Percentiles rank a stretch among this genome's conserved stretches.
Evolutionary conservation across 2,329 filamentous ascomycete genomes (phyloP).

Genomic region (Trichoderma sp.): DNA sequence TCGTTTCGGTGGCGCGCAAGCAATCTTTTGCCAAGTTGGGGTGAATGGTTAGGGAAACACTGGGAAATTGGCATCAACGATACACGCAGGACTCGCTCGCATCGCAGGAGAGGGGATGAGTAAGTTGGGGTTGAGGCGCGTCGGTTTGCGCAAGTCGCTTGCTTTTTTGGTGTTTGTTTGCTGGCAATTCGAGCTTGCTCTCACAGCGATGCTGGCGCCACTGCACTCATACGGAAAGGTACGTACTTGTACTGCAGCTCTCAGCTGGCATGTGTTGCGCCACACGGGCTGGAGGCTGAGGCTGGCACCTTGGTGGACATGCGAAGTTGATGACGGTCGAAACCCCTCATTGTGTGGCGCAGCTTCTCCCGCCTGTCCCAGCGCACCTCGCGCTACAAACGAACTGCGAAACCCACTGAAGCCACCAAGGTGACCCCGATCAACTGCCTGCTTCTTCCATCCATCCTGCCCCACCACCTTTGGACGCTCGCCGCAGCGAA

Average conservation of each 20-base stretch:
- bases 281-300: conserved; percentile 8
- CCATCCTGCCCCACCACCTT: conserved; percentile 5
- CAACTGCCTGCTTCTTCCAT: too few species aligned
- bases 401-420: too few species aligned
- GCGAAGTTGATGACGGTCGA: neutral
- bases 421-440: too few species aligned
- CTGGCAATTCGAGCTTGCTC: neutral
- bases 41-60: neutral
- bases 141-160: conserved; percentile 10
- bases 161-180: conserved; percentile 1
- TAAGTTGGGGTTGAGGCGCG: conserved; percentile 1
- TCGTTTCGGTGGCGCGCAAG: neutral
- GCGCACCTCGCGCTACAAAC: too few species aligned
- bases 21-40: neutral
- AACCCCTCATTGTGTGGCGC: conserved; percentile 21
- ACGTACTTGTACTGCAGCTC: neutral
- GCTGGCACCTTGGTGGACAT: neutral
- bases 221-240: neutral
- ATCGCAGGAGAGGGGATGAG: conserved; percentile 15
- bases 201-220: neutral
- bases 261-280: conserved; percentile 9
- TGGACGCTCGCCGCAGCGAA: neutral
- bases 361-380: neutral
- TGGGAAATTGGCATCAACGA: neutral
- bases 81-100: neutral